These are phyloP conservation scores for Penicillium waksmanii DNA, from an alignment of 495 filamentous ascomycete genomes.

Conservation along the genomic window DNA sequence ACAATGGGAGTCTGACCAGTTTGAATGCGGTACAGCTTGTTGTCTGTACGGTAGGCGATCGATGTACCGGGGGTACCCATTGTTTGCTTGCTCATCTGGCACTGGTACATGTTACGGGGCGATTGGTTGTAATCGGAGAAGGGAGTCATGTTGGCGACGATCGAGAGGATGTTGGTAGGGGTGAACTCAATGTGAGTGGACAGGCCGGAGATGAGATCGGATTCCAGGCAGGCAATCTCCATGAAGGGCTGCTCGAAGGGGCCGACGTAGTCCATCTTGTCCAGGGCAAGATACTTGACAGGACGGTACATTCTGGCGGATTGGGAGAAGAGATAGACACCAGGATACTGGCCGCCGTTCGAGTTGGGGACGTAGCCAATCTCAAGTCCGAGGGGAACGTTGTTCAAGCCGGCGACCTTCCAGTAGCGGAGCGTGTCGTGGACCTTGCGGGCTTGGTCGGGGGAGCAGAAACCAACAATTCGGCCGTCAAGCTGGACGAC, in stretches of 20 bases:
- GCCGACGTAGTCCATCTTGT: constrained; percentile 83
- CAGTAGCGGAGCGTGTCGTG: constrained; percentile 85
- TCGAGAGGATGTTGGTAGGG: constrained; percentile 96
- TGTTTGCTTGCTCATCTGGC: constrained; percentile 99
- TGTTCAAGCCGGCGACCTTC: constrained; percentile 92
- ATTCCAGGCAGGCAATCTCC: constrained; percentile 88
- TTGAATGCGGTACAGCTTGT: constrained; percentile 94
- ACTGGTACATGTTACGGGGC: constrained; percentile 99
- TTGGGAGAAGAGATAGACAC: constrained; percentile 89
- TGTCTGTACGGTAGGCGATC: constrained; percentile 86
- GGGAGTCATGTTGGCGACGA: constrained; percentile 97
- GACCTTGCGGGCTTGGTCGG: constrained; percentile 75
- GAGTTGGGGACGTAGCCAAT: constrained; percentile 89
- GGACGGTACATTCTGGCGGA: constrained; percentile 86
- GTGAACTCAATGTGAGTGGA: constrained; percentile 94
- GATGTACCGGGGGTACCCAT: constrained; percentile 97
- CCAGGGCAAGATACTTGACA: constrained; percentile 86
- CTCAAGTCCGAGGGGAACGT: constrained; percentile 83
- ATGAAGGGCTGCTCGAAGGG: constrained; percentile 97
- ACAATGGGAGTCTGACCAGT: constrained; percentile 96
- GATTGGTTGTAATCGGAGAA: constrained; percentile 99
- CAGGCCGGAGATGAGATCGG: constrained; percentile 81
- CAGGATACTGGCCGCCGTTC: constrained; percentile 88
- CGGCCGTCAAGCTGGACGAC: constrained; percentile 87
- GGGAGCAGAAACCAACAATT: constrained; percentile 87